Base-by-base conservation (phyloP, 148 eudicot genomes). In the Fagopyrum homotropicum region DNA sequence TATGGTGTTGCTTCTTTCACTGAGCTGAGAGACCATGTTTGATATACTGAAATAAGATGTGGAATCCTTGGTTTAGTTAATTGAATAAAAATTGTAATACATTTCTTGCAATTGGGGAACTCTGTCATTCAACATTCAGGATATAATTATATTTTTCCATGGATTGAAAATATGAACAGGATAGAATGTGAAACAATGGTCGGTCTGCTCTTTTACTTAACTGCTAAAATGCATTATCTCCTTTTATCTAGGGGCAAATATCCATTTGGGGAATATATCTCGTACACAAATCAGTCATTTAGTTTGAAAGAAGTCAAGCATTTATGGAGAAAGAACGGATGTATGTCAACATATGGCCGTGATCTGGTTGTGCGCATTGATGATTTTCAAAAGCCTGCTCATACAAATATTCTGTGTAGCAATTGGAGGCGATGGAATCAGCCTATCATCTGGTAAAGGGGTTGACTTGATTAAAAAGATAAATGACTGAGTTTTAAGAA, bases 241-340 rank as follows among this genome's bases (percentile, higher is more conserved):
- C 12, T 74, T 45, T 73, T 78, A 61, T 79, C 60, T 88, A 89
- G 95, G 91, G 94, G 91, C 14, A 86, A 84, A 77, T 93, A 84
- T 83, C 98, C 98, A 73, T 93, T 93, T 80, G 95, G 85, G 59
- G 97, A 93, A 61, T 93, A 88, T 81, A 83, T 93, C 69, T 85
- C 89, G 14, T 93, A 93, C 76, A 83, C 88, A 72, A 79, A 91
- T 75, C 77, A 75, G 45, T 55, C 97, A 49, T 89, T 93, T 77
- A 87, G 95, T 54, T 76, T 93, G 80, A 84, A 81, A 51, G 98
- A 93, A 84, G 90, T 93, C 73, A 93, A 93, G 78, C 98, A 86
- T 85, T 78, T 93, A 50, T 93, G 98, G 98, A 83, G 84, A 77
- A 77, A 82, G 73, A 85, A 93, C 74, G 84, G 81, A 56, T 93